Evolutionary conservation across 805 yeast genomes (phyloP), one percentile per base, ranked within the genome.

Genomic region (Pichia pseudocactophila): DNA sequence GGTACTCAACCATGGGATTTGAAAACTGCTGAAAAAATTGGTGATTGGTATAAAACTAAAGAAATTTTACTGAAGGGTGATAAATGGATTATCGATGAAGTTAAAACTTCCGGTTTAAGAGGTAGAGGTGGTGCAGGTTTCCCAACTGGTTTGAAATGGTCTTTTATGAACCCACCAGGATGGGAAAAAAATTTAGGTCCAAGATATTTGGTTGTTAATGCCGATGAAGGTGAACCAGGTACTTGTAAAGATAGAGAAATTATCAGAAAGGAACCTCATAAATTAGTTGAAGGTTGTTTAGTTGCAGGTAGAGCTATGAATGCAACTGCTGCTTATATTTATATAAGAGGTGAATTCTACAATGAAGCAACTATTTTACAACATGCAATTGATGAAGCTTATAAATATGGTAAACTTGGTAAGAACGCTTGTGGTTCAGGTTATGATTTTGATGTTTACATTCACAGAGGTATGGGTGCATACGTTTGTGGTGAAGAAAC

Each of bases 121-220:
- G 95, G 95, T 45, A 78, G 95, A 64, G 95, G 95, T 46, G 95
- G 95, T 57, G 95, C 95, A 36, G 95, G 95, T 15, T 85, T 85
- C 72, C 95, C 95, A 42, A 77, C 88, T 19, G 95, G 95, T 27
- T 73, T 85, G 57, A 85, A 85, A 65, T 85, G 94, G 94, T 82
- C 92, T 19, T 85, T 85, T 61, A 85, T 85, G 95, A 86, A 86
- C 66, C 95, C 95, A 36, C 95, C 95, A 42, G 92, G 92, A 45
- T 85, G 95, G 95, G 94, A 85, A 48, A 86, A 85, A 59, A 85
- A 85, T 65, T 66, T 66, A 13, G 95, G 95, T n/a, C 92, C 95
- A 47, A 75, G 95, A 57, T 84, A 84, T 61, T 72, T 86, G 53
- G 94, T 86, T 38, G 87, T 86, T 55, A 86, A 86, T 63, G 95